Evolutionary conservation across 495 filamentous ascomycete genomes (phyloP), one percentile per base, ranked within the genome.

Genomic region (Parathielavia appendiculata): DNA sequence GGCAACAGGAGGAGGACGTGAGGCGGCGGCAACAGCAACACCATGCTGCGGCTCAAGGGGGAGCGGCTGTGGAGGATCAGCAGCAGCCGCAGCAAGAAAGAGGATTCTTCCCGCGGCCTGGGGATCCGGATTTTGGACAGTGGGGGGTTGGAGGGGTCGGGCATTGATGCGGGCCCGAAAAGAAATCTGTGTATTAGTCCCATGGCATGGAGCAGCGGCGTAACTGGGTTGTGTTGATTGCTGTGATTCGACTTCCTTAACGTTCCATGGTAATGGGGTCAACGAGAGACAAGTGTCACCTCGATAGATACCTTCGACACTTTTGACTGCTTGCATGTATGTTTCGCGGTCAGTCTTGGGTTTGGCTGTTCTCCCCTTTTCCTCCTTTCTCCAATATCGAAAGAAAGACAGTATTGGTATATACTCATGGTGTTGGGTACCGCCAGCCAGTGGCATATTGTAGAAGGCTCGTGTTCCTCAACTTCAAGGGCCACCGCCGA

Each of bases 141-240:
- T 92, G 90, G 90, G 81, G 79, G 34, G 87, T 81, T 23, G 88
- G 88, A n/a, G 88, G 83, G 0, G 79, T 90, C 43, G 88, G 87
- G 8, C 87, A 90, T 80, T 91, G 66, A 78, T 36, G 46, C 34
- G 23, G 44, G 26, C 6, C 6, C 2, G 26, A 36, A 34, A n/a
- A 5, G n/a, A 26, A 39, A 20, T 45, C 16, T 32, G 23, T 58
- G 22, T 36, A 36, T n/a, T n/a, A 5, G 38, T 20, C 16, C 13
- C 20, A 32, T 44, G 34, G 57, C 46, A 20, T 57, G 22, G 46
- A 51, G 57, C 35, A 44, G 41, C 35, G 57, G 57, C 48, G 57
- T 57, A 36, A 46, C 50, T 59, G 50, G 26, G 49, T 44, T 53
- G 32, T 35, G 30, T 13, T 7, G 17, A 39, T 46, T 23, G 46